Evolutionary conservation across 1,284 basidiomycete genomes (phyloP).

Genomic region (Ceratobasidium sp.): DNA sequence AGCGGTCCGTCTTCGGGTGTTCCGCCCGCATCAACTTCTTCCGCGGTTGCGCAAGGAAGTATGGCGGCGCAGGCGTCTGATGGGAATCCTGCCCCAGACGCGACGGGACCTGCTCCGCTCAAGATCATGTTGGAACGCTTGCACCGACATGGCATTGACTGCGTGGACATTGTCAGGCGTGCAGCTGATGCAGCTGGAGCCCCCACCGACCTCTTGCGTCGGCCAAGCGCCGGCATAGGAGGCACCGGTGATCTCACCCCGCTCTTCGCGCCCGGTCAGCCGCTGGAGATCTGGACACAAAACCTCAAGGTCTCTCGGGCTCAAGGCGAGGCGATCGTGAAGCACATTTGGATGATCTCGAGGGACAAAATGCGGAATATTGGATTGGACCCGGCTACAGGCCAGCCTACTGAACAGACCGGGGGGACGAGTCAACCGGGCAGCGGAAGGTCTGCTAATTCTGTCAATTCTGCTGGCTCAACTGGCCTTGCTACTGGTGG

Average conservation of each 20-base stretch:
- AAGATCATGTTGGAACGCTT: slow-evolving; percentile 16
- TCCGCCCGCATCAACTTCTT: not conserved
- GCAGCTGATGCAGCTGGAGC: slow-evolving; percentile 11
- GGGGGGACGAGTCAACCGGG: no score
- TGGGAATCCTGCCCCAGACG: not conserved
- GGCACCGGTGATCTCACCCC: not conserved
- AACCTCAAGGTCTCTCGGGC: slow-evolving; percentile 4
- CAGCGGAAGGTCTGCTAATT: not conserved
- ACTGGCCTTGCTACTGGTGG: no score
- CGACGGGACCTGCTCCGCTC: not conserved
- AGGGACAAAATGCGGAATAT: not conserved
- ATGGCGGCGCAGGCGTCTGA: not conserved
- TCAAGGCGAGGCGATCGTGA: slow-evolving; percentile 12
- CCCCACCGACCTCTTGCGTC: slow-evolving; percentile 4
- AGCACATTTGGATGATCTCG: slow-evolving; percentile 20
- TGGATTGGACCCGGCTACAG: not conserved
- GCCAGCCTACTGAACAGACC: not conserved
- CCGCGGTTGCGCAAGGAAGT: not conserved
- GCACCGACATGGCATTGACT: slow-evolving; percentile 20
- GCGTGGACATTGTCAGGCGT: slow-evolving; percentile 21
- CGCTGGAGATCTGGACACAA: slow-evolving; percentile 19
- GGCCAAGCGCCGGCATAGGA: not conserved
- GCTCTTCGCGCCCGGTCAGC: slow-evolving; percentile 31
- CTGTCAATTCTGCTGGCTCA: not conserved
- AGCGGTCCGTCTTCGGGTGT: not conserved